phyloP scores from a whole-genome alignment of 108 stramenopile species.

The Skeletonema menzelii region DNA sequence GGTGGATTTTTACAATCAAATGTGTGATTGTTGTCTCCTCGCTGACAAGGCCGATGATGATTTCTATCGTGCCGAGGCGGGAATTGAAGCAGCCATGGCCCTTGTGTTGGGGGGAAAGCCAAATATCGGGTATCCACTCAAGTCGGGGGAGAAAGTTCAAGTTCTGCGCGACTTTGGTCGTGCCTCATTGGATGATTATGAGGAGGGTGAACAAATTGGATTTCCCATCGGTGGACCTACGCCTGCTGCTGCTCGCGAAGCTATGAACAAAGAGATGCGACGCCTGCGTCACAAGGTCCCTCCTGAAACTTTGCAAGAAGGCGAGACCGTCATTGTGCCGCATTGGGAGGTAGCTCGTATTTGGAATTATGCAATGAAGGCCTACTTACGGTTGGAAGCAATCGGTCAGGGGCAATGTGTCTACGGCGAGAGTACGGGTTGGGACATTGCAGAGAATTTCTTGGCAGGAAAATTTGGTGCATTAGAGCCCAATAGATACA shows the following conservation, averaged over 20 bases:
- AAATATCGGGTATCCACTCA: not conserved
- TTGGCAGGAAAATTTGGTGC: not conserved
- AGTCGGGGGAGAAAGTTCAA: not conserved
- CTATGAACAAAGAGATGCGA: not conserved
- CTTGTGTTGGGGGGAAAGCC: constrained; percentile 10
- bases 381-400: not conserved
- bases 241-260: not conserved
- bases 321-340: constrained; percentile 10
- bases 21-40: not conserved
- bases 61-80: constrained; percentile 8
- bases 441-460: constrained; percentile 4
- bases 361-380: constrained; percentile 16
- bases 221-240: not conserved
- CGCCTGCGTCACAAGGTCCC: not conserved
- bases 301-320: not conserved
- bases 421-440: constrained; percentile 6
- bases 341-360: constrained; percentile 11
- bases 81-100: constrained; percentile 12
- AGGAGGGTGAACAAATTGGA: not conserved
- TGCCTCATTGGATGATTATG: not conserved
- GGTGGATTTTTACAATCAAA: constrained; percentile 3
- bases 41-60: constrained; percentile 11
- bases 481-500: not conserved
- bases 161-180: not conserved
- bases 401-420: constrained; percentile 3